These are phyloP conservation scores for Kuraishia hungarica DNA, from an alignment of 805 yeast genomes.

Conservation along the genomic window DNA sequence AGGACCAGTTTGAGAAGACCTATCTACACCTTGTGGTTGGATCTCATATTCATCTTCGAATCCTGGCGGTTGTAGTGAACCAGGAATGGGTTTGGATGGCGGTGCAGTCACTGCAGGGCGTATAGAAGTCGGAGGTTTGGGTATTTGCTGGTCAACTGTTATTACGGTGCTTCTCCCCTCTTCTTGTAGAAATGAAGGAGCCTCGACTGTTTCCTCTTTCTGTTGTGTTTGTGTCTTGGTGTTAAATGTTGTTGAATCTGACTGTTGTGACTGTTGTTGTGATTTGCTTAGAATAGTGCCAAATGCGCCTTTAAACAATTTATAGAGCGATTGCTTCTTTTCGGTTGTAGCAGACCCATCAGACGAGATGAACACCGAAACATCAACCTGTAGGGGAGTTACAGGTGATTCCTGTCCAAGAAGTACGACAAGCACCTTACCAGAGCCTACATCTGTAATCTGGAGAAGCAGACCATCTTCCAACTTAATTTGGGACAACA, in stretches of 20 bases:
- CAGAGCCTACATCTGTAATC: background rate
- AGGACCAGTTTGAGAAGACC: background rate
- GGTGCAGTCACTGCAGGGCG: background rate
- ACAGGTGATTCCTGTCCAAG: background rate
- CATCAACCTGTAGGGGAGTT: background rate
- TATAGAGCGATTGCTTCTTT: background rate
- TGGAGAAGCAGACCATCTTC: background rate
- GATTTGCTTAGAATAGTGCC: background rate
- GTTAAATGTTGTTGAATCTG: background rate
- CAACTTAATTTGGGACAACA: background rate
- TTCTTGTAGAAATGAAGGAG: background rate
- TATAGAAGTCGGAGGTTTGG: background rate
- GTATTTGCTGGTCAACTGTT: background rate
- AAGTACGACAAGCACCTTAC: background rate
- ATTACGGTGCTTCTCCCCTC: background rate
- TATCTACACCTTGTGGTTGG: slow-evolving; percentile 5
- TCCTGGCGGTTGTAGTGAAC: slow-evolving; percentile 33
- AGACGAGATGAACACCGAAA: background rate
- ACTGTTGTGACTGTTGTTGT: background rate
- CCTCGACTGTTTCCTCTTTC: background rate
- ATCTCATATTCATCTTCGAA: slow-evolving; percentile 45
- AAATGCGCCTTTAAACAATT: background rate
- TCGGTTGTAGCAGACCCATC: background rate
- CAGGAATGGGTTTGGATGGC: slow-evolving; percentile 11
- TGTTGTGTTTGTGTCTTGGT: background rate